Conservation (phyloP, 768 basidiomycete genomes). For the Pleurotus djamor region DNA sequence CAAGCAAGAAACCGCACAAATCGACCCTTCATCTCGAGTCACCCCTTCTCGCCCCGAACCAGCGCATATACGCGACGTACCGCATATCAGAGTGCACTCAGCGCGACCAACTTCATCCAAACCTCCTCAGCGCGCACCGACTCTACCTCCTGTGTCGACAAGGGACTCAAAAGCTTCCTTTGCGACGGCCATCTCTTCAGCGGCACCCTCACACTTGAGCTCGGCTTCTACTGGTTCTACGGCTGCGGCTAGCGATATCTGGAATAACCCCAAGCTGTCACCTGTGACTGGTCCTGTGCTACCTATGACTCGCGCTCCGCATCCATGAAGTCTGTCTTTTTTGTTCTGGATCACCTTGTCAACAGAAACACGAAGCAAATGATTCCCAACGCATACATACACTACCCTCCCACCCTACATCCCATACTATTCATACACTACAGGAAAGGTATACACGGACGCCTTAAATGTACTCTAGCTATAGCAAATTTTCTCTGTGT, state of each 20-base stretch:
- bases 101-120: neutral
- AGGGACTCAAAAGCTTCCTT: slow-evolving; percentile 2
- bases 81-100: slow-evolving; percentile 3
- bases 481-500: too few species aligned
- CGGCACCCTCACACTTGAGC: neutral
- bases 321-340: neutral
- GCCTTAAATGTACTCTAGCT: too few species aligned
- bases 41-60: neutral
- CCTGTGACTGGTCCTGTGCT: slow-evolving; percentile 11
- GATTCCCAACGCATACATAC: neutral
- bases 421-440: neutral
- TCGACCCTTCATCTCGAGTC: neutral
- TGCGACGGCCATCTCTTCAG: neutral
- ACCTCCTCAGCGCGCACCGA: neutral
- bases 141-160: neutral
- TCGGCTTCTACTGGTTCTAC: neutral
- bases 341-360: neutral
- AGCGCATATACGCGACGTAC: slow-evolving; percentile 3
- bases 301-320: neutral
- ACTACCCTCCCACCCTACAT: neutral
- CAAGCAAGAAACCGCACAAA: neutral
- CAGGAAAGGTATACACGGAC: neutral
- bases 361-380: neutral
- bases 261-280: slow-evolving; percentile 12
- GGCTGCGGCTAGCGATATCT: slow-evolving; percentile 4